Evolutionary conservation across 2,329 filamentous ascomycete species (phyloP).

Genomic region (Penicillium paneum): DNA sequence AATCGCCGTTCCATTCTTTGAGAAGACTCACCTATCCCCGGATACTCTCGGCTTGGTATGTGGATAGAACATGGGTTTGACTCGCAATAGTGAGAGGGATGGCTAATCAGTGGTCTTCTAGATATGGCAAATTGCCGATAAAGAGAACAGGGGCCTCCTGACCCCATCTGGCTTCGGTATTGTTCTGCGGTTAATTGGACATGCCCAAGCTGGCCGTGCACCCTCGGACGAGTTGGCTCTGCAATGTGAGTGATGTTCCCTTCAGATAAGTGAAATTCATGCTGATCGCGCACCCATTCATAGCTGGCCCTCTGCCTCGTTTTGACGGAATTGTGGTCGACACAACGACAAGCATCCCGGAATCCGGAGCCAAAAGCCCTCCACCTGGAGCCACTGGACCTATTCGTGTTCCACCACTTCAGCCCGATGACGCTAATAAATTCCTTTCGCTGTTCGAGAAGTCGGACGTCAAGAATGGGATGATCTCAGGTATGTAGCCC

Average conservation of each 20-base stretch:
- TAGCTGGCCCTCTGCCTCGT: constrained; percentile 77
- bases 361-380: constrained; percentile 44
- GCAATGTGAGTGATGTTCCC: constrained; percentile 54
- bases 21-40: constrained; percentile 86
- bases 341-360: constrained; percentile 48
- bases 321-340: constrained; percentile 72
- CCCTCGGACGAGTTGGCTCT: constrained; percentile 78
- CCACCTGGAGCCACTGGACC: constrained; percentile 55
- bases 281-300: constrained; percentile 8
- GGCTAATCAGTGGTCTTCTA: constrained; percentile 37
- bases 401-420: constrained; percentile 83
- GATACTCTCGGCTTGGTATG: constrained; percentile 81
- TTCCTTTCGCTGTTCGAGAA: constrained; percentile 89
- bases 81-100: not conserved
- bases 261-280: not conserved
- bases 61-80: constrained; percentile 16
- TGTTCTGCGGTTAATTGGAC: constrained; percentile 89
- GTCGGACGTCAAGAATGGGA: constrained; percentile 71
- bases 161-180: constrained; percentile 91
- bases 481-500: constrained; percentile 60
- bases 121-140: constrained; percentile 99
- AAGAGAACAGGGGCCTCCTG: constrained; percentile 89
- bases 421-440: constrained; percentile 82
- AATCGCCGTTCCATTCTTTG: constrained; percentile 94
- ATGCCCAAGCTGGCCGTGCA: constrained; percentile 83